Base-by-base conservation (phyloP, 352 stramenopile species). In the Thalassiosira livingstoniorum region DNA sequence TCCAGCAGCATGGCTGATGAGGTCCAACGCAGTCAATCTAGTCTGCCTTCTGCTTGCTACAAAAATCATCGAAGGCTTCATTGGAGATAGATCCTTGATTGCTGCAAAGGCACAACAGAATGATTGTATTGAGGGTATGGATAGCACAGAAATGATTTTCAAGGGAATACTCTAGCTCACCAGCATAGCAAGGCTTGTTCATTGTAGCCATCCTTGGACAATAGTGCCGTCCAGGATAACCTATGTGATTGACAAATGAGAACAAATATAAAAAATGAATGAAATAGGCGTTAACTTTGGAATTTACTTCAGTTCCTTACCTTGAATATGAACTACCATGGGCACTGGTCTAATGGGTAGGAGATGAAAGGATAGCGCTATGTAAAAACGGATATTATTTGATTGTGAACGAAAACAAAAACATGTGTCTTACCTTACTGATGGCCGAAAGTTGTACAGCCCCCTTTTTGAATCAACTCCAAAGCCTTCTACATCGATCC, bases 131-230 rank as follows among this genome's bases (percentile, higher is more conserved):
- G n/a, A n/a, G n/a, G n/a, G n/a, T n/a, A n/a, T n/a, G n/a, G n/a
- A n/a, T n/a, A n/a, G n/a, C n/a, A n/a, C n/a, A n/a, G n/a, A n/a
- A n/a, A n/a, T n/a, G n/a, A n/a, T n/a, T n/a, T n/a, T n/a, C n/a
- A n/a, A n/a, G n/a, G n/a, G n/a, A n/a, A n/a, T n/a, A n/a, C n/a
- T n/a, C n/a, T n/a, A n/a, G n/a, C n/a, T n/a, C n/a, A n/a, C n/a
- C n/a, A n/a, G n/a, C n/a, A 78, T 98, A 99, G 4, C 96, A 98
- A 4, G 98, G 98, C 63, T 99, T 99, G 90, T 99, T 99, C 98
- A 99, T 99, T 7, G 97, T 98, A 2, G 97, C 96, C 98, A 99
- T 99, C 18, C 97, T 91, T 23, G 97, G 95, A 67, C 98, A 98
- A 63, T 98, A 99, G 57, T 98, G 95, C 27, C 96, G 95, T 35